Base-by-base conservation (phyloP, 2,329 filamentous ascomycete genomes). In the Aspergillus udagawae region DNA sequence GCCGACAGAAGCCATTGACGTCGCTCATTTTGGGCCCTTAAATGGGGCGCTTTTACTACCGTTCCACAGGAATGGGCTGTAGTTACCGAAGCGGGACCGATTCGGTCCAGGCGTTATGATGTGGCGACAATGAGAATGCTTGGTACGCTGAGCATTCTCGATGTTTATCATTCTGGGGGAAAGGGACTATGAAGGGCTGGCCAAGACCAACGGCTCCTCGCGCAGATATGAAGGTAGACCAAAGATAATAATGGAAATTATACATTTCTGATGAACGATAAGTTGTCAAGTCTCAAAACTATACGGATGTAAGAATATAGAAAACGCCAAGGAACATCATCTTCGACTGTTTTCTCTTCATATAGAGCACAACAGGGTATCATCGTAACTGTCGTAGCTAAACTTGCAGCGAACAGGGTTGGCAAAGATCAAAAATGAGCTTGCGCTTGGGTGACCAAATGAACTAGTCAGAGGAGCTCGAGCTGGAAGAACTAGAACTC, bases 401-500 rank as follows among this genome's bases (percentile, higher is more conserved):
- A n/a, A 25, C 23, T 12, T 38, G 35, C 14, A 38, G 21, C 12
- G n/a, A 25, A 52, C 23, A 47, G 14, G 20, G 14, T 29, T 28
- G 49, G 42, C 44, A 57, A 44, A 17, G 12, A 27, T 35, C 20
- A 21, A 45, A 17, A 45, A 45, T 21, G 42, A 23, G 14, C 4
- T 10, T 45, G 42, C 42, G 4, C n/a, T 14, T 23, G 42, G 21
- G 21, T 47, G 44, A 27, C 44, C 4, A 12, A 27, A 12, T 3
- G 20, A 47, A 27, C 44, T 47, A 27, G 14, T 47, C 21, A 47
- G 44, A 45, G 12, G 44, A 47, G 44, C 44, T 47, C 4, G 63
- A 64, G 45, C 60, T 62, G 9, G 61, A 60, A 14, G 52, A 51
- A 14, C 58, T 60, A 9, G 59, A 59, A 35, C 58, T 60, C 27